Evolutionary conservation across 1,139 yeast species (phyloP), one percentile per base, ranked within the genome.

Genomic region (Blastobotrys buckinghamii): DNA sequence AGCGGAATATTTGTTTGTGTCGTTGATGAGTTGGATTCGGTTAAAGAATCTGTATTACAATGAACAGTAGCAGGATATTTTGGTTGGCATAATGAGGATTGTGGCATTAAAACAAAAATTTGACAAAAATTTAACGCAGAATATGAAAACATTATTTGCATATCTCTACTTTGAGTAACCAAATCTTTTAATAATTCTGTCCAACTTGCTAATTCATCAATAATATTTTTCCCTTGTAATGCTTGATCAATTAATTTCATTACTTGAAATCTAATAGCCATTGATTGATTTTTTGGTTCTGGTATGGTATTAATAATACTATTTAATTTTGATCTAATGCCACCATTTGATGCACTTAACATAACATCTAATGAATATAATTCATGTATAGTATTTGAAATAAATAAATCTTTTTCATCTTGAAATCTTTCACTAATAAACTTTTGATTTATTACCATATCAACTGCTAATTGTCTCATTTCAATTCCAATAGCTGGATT

Each of bases 361-460:
- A 42, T 42, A 7, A 42, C 36, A 22, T 47, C 49, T 17, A 47
- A 26, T 7, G 37, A 30, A 20, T 22, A 42, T 36, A 47, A 32
- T 20, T 47, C 49, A 16, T 47, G 45, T 2, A 47, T 34, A 16
- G 49, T 34, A 20, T 47, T 43, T 26, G 17, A n/a, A 30, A 22
- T 33, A 32, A 17, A 26, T 10, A 32, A 7, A 6, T 39, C 8
- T 29, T 29, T 29, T 15, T 26, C 22, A 27, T 42, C 46, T 12
- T 26, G 16, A 16, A 38, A 15, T 16, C 49, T 22, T n/a, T 30
- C 22, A 30, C 44, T 39, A 17, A 12, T 32, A 15, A 34, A 22
- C 8, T 20, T 22, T 20, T 22, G 3, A 16, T 33, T 30, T 27
- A 37, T 13, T 7, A 41, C 43, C 40, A 47, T 37, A 8, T 33